Conservation (phyloP, 78 protist genomes). For the Dictyostelium intermedium region DNA sequence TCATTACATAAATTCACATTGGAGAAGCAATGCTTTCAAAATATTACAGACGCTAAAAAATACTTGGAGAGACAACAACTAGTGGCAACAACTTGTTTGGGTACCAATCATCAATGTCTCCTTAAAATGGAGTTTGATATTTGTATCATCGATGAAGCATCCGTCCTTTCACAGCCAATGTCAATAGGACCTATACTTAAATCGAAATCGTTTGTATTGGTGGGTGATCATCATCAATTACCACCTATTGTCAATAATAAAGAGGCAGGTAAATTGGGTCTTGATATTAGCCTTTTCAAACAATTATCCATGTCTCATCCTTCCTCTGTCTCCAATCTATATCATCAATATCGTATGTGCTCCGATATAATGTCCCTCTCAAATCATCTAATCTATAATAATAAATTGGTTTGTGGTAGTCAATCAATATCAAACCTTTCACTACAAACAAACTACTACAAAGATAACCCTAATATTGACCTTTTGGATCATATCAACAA, state of each 20-base stretch:
- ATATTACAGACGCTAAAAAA: conserved; percentile 4
- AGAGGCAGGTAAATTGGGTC: conserved; percentile 53
- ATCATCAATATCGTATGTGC: conserved; percentile 90
- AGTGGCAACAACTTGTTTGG: conserved; percentile 83
- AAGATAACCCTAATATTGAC: background rate
- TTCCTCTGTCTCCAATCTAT: conserved; percentile 32
- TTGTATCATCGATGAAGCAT: conserved; percentile 94
- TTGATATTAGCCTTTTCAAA: conserved; percentile 77
- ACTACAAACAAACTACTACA: background rate
- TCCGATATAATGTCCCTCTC: conserved; percentile 74
- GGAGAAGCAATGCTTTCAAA: background rate
- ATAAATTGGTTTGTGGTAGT: conserved; percentile 67
- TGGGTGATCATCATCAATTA: conserved; percentile 93
- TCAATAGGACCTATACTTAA: conserved; percentile 82
- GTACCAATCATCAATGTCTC: conserved; percentile 7
- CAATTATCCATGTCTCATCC: conserved; percentile 73
- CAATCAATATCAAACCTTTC: conserved; percentile 19
- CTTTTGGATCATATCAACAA: background rate
- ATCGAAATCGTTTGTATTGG: conserved; percentile 83
- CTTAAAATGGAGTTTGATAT: conserved; percentile 63
- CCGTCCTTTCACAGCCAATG: conserved; percentile 84
- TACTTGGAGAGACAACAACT: conserved; percentile 38
- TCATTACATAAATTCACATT: conserved; percentile 1
- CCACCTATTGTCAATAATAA: conserved; percentile 51
- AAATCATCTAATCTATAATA: conserved; percentile 75